These are phyloP conservation scores for Hericium erinaceus DNA, from an alignment of 768 basidiomycete species.

Conservation along the genomic window DNA sequence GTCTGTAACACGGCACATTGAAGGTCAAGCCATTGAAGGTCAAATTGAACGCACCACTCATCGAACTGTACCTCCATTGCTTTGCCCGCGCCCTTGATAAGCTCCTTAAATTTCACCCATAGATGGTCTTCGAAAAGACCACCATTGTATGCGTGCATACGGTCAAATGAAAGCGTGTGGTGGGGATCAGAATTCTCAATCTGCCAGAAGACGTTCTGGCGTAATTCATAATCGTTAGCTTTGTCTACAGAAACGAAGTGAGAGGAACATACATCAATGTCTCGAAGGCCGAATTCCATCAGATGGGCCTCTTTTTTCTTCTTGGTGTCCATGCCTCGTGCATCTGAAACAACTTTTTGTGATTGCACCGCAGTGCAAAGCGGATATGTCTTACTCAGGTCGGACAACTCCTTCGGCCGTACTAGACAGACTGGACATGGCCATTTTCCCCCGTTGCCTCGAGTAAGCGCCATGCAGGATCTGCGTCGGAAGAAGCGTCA, in stretches of 20 bases:
- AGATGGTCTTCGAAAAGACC: constrained; percentile 15
- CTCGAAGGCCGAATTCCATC: constrained; percentile 14
- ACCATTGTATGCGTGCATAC: constrained; percentile 20
- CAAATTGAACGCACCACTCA: constrained; percentile 16
- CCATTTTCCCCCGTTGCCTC: constrained; percentile 4
- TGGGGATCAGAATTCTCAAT: constrained; percentile 26
- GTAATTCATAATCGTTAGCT: too few relatives aligned
- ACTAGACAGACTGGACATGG: constrained; percentile 16
- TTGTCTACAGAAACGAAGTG: not conserved
- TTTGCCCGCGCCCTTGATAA: constrained; percentile 15
- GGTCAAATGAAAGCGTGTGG: constrained; percentile 29
- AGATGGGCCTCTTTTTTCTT: constrained; percentile 8
- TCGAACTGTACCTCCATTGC: constrained; percentile 7
- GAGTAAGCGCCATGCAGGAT: constrained; percentile 10
- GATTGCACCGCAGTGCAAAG: not conserved
- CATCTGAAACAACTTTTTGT: not conserved
- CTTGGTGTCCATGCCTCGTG: not conserved
- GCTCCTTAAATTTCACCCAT: not conserved
- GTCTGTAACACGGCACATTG: constrained; percentile 12
- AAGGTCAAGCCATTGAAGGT: not conserved
- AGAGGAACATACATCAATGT: constrained; percentile 10
- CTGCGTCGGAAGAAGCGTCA: too few relatives aligned
- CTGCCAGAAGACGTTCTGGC: constrained; percentile 33
- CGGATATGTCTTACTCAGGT: not conserved
- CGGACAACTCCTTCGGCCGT: not conserved